phyloP scores from a whole-genome alignment of 305 asterid genomes.

The Fraxinus angustifolia region DNA sequence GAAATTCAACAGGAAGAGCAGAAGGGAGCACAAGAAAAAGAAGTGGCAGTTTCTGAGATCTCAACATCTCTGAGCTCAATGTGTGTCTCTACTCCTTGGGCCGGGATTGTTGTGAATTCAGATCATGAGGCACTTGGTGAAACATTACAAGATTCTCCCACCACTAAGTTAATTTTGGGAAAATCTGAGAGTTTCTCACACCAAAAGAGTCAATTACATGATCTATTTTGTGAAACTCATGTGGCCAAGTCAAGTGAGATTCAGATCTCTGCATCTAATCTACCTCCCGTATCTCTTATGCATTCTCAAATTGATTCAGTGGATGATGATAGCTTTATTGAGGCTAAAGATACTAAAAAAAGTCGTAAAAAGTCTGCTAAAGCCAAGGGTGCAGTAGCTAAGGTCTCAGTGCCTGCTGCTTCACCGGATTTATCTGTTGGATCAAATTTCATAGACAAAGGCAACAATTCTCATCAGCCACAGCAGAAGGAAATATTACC shows the following conservation, averaged over 20 bases:
- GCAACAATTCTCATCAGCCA: conserved; percentile 44
- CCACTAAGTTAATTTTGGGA: conserved; percentile 26
- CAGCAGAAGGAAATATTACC: conserved; percentile 61
- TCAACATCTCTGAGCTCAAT: conserved; percentile 43
- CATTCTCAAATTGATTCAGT: conserved; percentile 34
- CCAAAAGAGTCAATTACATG: conserved; percentile 52
- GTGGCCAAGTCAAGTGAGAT: conserved; percentile 36
- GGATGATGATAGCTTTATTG: conserved; percentile 55
- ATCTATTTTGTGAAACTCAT: conserved; percentile 43
- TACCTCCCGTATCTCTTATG: conserved; percentile 24
- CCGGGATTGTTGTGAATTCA: conserved; percentile 45
- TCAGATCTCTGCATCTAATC: conserved; percentile 30
- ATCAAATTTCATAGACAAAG: conserved; percentile 56
- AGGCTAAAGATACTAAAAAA: conserved; percentile 75
- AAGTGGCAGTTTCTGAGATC: conserved; percentile 41
- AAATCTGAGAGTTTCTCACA: conserved; percentile 34
- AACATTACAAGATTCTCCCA: conserved; percentile 33
- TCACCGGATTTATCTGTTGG: conserved; percentile 40
- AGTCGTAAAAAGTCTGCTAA: conserved; percentile 72
- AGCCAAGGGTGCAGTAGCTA: conserved; percentile 56
- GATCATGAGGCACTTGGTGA: conserved; percentile 47
- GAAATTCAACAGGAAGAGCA: conserved; percentile 89
- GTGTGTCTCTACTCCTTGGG: conserved; percentile 51
- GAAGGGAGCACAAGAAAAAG: conserved; percentile 54
- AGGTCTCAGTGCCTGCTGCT: conserved; percentile 37